Base-by-base conservation (phyloP, 768 basidiomycete genomes). In the Boletus fagicola region DNA sequence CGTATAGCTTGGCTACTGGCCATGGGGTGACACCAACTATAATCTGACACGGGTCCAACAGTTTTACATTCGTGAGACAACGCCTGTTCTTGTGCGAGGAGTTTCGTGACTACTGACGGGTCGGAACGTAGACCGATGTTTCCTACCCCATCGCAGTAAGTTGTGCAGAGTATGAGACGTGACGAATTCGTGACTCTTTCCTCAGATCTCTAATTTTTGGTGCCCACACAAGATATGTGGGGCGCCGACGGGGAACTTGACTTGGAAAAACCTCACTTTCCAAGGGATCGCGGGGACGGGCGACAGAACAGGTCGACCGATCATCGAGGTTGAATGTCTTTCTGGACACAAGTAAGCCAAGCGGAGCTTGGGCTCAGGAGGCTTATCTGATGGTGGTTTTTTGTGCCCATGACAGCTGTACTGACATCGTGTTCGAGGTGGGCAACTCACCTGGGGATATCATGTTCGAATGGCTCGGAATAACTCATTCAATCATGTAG, bases 31-130 rank as follows among this genome's bases (percentile, higher is more conserved):
- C 9, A 22, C 20, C 3, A 12, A 30, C n/a, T 6, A 24, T 18
- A 26, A 8, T 12, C 39, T 62, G 13, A 63, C 33, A 5, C 13
- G 16, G 0, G 12, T 36, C 13, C 42, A 6, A 49, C 26, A 53
- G 55, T 44, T 67, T 66, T 15, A 51, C 22, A 8, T 43, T 62
- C 15, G 64, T 65, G n/a, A 53, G 56, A 35, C 18, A 30, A 12
- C 1, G 26, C 35, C 5, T 2, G 15, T n/a, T 16, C 15, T 13
- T 16, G 30, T 38, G 13, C 18, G 16, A 24, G 7, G 15, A 15
- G n/a, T 28, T 26, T 36, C 16, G 4, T 24, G 43, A 30, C 30
- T 45, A 18, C 24, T 61, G 42, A 64, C 10, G 4, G 16, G 24
- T 26, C 4, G 30, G 18, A 30, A 43, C 22, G 13, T 4, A 62